These are phyloP conservation scores for Penicillium paradoxum DNA, from an alignment of 495 filamentous ascomycete species.

Conservation along the genomic window DNA sequence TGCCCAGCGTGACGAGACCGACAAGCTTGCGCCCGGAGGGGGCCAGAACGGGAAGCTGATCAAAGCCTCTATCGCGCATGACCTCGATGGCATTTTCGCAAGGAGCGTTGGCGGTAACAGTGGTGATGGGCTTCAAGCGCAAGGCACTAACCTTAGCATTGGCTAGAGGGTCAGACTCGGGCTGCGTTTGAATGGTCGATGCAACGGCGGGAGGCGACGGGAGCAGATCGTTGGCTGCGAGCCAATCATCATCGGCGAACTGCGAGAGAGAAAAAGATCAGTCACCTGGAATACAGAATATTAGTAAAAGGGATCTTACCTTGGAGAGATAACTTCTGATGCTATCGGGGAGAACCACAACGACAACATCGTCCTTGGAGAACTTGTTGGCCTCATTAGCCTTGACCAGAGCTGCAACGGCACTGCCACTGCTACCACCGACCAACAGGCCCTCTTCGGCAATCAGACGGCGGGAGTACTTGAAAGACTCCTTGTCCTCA, in stretches of 20 bases:
- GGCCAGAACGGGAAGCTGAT: slow-evolving; percentile 87
- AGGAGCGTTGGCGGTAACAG: slow-evolving; percentile 59
- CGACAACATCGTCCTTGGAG: slow-evolving; percentile 73
- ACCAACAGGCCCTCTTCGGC: slow-evolving; percentile 92
- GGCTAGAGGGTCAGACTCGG: slow-evolving; percentile 53
- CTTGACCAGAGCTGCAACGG: slow-evolving; percentile 77
- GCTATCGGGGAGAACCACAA: slow-evolving; percentile 89
- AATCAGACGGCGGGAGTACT: slow-evolving; percentile 82
- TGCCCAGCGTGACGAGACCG: slow-evolving; percentile 88
- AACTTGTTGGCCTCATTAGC: slow-evolving; percentile 71
- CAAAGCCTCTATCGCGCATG: slow-evolving; percentile 95
- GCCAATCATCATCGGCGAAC: slow-evolving; percentile 98
- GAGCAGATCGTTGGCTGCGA: slow-evolving; percentile 88
- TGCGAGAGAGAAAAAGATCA: slow-evolving; percentile 23
- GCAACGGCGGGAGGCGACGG: slow-evolving; percentile 51
- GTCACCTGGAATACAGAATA: background rate
- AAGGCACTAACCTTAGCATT: slow-evolving; percentile 74
- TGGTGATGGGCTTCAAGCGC: slow-evolving; percentile 86
- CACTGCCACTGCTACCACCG: slow-evolving; percentile 90
- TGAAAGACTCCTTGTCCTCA: slow-evolving; percentile 85
- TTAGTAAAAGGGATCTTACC: slow-evolving; percentile 27
- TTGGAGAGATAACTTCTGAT: slow-evolving; percentile 98
- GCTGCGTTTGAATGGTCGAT: slow-evolving; percentile 37
- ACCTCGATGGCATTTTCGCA: slow-evolving; percentile 88
- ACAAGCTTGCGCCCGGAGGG: slow-evolving; percentile 66